Evolutionary conservation across 345 rosid genomes (phyloP).

Genomic region (Lumnitzera littorea): DNA sequence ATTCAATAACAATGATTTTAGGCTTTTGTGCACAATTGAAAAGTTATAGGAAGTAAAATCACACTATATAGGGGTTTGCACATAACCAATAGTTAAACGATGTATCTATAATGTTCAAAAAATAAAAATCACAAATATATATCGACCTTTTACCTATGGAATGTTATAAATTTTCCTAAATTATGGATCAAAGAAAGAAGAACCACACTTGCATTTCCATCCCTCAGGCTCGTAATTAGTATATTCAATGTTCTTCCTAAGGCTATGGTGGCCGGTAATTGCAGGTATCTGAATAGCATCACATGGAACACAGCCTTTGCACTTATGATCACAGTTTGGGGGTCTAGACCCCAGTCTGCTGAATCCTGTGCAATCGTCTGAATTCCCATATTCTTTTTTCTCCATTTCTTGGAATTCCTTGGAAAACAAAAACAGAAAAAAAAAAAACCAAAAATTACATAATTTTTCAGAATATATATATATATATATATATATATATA

Average conservation of each 20-base stretch:
- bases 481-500: too few species aligned
- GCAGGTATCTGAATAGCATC: conserved; percentile 24
- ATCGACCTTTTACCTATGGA: too few species aligned
- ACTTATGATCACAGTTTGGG: conserved; percentile 18
- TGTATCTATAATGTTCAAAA: too few species aligned
- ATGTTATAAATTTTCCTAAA: too few species aligned
- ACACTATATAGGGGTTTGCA: too few species aligned
- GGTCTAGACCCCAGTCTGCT: conserved; percentile 29
- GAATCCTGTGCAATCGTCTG: conserved; percentile 5
- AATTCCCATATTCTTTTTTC: neutral
- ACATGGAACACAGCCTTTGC: conserved; percentile 22
- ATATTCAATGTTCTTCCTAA: conserved; percentile 3
- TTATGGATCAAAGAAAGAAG: conserved; percentile 21
- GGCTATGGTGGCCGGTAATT: conserved; percentile 5
- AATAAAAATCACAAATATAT: too few species aligned
- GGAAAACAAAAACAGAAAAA: neutral
- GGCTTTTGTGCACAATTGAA: too few species aligned
- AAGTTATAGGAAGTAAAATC: too few species aligned
- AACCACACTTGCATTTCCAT: conserved; percentile 37
- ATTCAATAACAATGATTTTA: too few species aligned
- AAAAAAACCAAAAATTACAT: neutral
- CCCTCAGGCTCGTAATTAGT: conserved; percentile 34
- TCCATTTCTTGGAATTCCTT: neutral
- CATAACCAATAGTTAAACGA: too few species aligned
- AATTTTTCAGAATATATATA: too few species aligned